These are phyloP conservation scores for Colletotrichum australisinense DNA, from an alignment of 2,329 filamentous ascomycete genomes.

Conservation along the genomic window DNA sequence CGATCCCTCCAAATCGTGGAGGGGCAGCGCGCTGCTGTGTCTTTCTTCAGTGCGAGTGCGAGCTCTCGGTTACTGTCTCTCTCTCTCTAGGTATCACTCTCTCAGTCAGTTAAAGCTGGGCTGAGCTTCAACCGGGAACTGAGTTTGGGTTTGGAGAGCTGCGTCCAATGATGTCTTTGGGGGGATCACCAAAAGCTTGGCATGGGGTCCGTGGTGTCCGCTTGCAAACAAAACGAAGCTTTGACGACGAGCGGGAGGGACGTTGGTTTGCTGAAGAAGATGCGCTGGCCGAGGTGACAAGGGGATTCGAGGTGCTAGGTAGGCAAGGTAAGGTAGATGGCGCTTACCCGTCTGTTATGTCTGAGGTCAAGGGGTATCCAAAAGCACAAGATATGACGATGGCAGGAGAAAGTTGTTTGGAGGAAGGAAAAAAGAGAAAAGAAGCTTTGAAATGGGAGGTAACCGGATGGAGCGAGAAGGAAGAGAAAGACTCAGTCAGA, in stretches of 20 bases:
- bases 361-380: background rate
- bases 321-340: no score
- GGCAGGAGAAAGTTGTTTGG: background rate
- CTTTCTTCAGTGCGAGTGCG: background rate
- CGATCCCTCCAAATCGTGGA: constrained; percentile 16
- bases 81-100: no score
- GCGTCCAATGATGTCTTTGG: constrained; percentile 22
- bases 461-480: background rate
- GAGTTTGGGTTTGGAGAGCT: constrained; percentile 10
- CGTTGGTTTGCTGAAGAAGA: background rate
- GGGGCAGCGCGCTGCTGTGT: background rate
- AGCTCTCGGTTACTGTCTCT: background rate
- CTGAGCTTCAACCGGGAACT: background rate
- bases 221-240: background rate
- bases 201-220: constrained; percentile 3
- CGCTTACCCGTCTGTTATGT: background rate
- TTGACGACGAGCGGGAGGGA: background rate
- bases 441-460: background rate
- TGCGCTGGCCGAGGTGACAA: no score
- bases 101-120: background rate
- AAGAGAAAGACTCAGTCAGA: no score
- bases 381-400: background rate
- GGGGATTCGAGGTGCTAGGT: no score
- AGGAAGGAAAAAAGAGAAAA: background rate
- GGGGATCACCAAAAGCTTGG: constrained; percentile 6